Evolutionary conservation across 495 filamentous ascomycete genomes (phyloP).

Genomic region (Penicillium angulare): DNA sequence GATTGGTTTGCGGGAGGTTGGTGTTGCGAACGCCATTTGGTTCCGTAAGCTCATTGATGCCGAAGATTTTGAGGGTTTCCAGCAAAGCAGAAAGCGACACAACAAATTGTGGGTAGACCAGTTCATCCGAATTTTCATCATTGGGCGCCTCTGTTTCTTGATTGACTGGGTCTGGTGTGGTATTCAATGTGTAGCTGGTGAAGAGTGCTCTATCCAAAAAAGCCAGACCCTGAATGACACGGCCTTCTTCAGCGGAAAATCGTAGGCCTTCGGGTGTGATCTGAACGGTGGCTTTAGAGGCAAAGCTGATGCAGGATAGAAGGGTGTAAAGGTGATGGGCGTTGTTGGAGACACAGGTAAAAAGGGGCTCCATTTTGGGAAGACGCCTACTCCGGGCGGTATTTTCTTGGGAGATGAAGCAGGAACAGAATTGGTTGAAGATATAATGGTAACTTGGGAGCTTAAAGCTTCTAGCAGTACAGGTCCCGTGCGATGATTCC

Average conservation of each 20-base stretch:
- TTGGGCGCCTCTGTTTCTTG: slow-evolving; percentile 37
- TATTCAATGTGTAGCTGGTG: slow-evolving; percentile 70
- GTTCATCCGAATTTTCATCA: slow-evolving; percentile 32
- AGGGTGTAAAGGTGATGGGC: slow-evolving; percentile 86
- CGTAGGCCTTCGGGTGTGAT: slow-evolving; percentile 79
- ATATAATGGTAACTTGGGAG: slow-evolving; percentile 26
- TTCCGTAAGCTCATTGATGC: slow-evolving; percentile 67
- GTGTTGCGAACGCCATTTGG: slow-evolving; percentile 48
- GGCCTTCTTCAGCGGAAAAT: slow-evolving; percentile 80
- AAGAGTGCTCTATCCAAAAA: slow-evolving; percentile 87
- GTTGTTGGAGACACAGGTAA: slow-evolving; percentile 82
- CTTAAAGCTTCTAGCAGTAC: slow-evolving; percentile 39
- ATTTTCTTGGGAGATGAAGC: not conserved
- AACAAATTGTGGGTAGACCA: slow-evolving; percentile 59
- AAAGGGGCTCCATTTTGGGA: slow-evolving; percentile 51
- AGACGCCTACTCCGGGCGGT: slow-evolving; percentile 10
- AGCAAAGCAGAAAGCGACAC: slow-evolving; percentile 84
- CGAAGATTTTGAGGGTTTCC: slow-evolving; percentile 93
- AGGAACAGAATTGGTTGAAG: slow-evolving; percentile 7
- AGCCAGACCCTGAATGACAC: slow-evolving; percentile 81
- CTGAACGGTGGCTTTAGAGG: slow-evolving; percentile 76
- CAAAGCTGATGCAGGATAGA: slow-evolving; percentile 82
- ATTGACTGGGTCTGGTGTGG: slow-evolving; percentile 28
- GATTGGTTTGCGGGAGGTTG: slow-evolving; percentile 45
- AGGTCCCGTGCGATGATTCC: slow-evolving; percentile 28